These are phyloP conservation scores for Petasospora fabianii DNA, from an alignment of 1,139 yeast genomes.

Conservation along the genomic window DNA sequence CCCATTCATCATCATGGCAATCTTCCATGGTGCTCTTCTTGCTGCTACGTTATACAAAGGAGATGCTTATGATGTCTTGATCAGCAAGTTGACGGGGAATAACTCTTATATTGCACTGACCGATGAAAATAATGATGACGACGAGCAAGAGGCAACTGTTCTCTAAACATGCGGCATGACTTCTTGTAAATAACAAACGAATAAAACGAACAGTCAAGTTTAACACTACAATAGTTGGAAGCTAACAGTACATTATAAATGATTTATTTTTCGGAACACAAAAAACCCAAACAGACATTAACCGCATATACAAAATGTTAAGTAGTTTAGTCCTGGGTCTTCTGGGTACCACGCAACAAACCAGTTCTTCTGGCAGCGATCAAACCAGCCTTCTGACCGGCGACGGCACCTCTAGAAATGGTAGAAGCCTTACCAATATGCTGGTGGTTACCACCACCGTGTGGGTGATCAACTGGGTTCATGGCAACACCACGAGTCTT, in stretches of 20 bases:
- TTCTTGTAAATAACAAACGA: background rate
- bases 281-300: conserved; percentile 20
- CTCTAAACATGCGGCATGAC: background rate
- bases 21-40: conserved; percentile 37
- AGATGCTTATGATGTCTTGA: conserved; percentile 17
- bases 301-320: conserved; percentile 22
- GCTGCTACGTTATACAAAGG: conserved; percentile 30
- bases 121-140: conserved; percentile 9
- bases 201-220: too few relatives aligned
- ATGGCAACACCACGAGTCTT: conserved; percentile 99
- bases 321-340: conserved; percentile 71
- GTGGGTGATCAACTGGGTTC: conserved; percentile 99
- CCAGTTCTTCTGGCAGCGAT: conserved; percentile 99
- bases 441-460: conserved; percentile 99
- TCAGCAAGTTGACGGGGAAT: conserved; percentile 1
- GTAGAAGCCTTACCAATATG: conserved; percentile 99
- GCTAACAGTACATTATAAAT: conserved; percentile 20
- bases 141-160: conserved; percentile 4
- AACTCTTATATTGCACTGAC: conserved; percentile 4
- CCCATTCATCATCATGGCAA: conserved; percentile 55
- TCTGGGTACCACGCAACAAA: conserved; percentile 99
- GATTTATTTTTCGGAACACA: conserved; percentile 17
- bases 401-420: conserved; percentile 98
- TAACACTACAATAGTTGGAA: conserved; percentile 6
- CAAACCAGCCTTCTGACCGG: conserved; percentile 99